Evolutionary conservation across 768 basidiomycete genomes (phyloP).

Genomic region (Pulveroboletus frians): DNA sequence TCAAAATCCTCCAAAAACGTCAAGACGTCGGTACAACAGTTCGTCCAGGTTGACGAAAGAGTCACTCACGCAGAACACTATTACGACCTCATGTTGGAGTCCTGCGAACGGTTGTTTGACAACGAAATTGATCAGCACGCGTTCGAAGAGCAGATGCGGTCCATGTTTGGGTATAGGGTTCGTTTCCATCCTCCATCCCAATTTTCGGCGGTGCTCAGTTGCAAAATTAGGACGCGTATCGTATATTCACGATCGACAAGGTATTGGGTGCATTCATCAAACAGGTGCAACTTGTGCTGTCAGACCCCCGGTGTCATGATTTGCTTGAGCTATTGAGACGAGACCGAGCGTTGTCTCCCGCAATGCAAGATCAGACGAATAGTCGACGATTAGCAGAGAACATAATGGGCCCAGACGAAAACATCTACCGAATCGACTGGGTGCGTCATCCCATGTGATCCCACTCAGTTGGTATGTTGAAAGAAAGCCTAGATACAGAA

Average conservation of each 20-base stretch:
- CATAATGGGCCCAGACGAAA: constrained; percentile 69
- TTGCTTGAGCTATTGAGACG: constrained; percentile 65
- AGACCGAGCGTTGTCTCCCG: constrained; percentile 57
- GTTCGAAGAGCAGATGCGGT: constrained; percentile 90
- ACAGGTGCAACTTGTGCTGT: constrained; percentile 74
- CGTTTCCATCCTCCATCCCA: neutral
- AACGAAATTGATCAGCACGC: constrained; percentile 80
- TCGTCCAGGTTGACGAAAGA: constrained; percentile 30
- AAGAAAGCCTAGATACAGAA: constrained; percentile 49
- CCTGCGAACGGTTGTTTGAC: constrained; percentile 88
- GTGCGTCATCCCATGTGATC: constrained; percentile 34
- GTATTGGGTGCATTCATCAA: constrained; percentile 85
- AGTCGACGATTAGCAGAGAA: constrained; percentile 64
- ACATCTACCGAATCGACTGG: constrained; percentile 78
- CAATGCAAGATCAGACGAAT: constrained; percentile 68
- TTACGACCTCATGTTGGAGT: constrained; percentile 79
- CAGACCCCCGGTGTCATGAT: constrained; percentile 67
- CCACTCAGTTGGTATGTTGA: neutral
- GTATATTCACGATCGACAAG: constrained; percentile 92
- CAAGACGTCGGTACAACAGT: constrained; percentile 28
- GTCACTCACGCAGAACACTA: constrained; percentile 55
- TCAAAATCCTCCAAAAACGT: constrained; percentile 22
- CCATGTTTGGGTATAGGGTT: constrained; percentile 81
- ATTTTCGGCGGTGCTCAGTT: constrained; percentile 1
- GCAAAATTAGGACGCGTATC: constrained; percentile 62